Conservation (phyloP, 345 rosid species). For the Eutrema yunnanense region DNA sequence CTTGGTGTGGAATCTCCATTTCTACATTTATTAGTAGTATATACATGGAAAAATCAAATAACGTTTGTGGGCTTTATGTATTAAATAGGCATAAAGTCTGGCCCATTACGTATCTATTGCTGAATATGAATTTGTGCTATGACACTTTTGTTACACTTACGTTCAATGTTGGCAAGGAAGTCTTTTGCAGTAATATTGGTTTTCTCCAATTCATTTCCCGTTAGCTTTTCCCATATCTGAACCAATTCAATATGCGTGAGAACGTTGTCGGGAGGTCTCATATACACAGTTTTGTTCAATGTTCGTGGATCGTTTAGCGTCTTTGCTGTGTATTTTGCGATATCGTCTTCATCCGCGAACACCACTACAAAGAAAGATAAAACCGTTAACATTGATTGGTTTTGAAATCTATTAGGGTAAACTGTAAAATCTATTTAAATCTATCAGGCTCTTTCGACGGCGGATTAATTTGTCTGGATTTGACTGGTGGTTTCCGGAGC, state of each 20-base stretch:
- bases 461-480: no score
- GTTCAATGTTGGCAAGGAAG: constrained; percentile 60
- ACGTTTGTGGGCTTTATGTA: background rate
- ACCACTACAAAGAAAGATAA: constrained; percentile 29
- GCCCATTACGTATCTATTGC: background rate
- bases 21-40: constrained; percentile 33
- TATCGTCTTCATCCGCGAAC: constrained; percentile 64
- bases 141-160: constrained; percentile 17
- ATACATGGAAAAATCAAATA: background rate
- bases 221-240: constrained; percentile 64
- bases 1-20: constrained; percentile 47
- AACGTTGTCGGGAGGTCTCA: constrained; percentile 50
- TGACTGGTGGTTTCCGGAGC: no score
- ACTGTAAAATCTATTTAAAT: background rate
- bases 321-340: constrained; percentile 54
- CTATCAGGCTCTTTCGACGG: no score
- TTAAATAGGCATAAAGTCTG: background rate
- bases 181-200: constrained; percentile 36
- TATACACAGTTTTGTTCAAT: constrained; percentile 54
- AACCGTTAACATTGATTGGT: background rate
- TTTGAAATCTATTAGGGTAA: background rate
- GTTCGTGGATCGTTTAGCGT: constrained; percentile 66
- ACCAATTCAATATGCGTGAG: constrained; percentile 55
- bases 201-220: constrained; percentile 44
- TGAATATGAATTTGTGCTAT: background rate